Evolutionary conservation across 2,329 filamentous ascomycete species (phyloP), one percentile per base, ranked within the genome.

Genomic region (Parafenestella ontariensis): DNA sequence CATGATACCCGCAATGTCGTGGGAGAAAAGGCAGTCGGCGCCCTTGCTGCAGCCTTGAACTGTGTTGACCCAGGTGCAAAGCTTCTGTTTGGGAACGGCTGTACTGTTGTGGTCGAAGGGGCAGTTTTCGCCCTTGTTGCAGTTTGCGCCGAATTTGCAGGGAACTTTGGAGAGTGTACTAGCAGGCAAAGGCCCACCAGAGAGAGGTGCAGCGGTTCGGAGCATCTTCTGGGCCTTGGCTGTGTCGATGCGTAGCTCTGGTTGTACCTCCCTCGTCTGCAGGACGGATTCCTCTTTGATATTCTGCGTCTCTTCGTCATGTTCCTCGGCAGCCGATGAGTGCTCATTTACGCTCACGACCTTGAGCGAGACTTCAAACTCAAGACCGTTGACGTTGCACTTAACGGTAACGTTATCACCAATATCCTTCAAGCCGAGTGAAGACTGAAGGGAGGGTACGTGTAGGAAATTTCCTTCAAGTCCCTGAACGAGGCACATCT

Each of bases 1-100:
- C 24, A 40, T 26, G 17, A 33, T 33, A 5, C 47, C 52, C 34
- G 44, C 37, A 3, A 28, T 26, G 1, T 51, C 48, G 39, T 55
- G 44, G 8, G 47, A 55, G 24, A 47, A 47, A 21, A 13, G 37
- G 23, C 52, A 55, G 4, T 47, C 20, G 6, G 21, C 43, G 31
- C 47, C 47, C 10, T 47, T 43, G 17, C 10, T 26, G n/a, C 52
- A 55, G 13, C 52, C 52, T 4, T 29, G 28, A 5, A 17, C 11
- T 5, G 52, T 51, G 31, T 55, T 55, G 18, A 55, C 29, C 36
- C 39, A 55, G 8, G 17, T 39, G 20, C 52, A 55, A 5, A 28
- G 44, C 31, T 55, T 55, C 34, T 24, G 18, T 7, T 26, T 39
- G n/a, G 31, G 20, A 17, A 11, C 33, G 20, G 6, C 10, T 8